phyloP scores from a whole-genome alignment of 2,329 filamentous ascomycete genomes.

The Colletotrichum filicis region DNA sequence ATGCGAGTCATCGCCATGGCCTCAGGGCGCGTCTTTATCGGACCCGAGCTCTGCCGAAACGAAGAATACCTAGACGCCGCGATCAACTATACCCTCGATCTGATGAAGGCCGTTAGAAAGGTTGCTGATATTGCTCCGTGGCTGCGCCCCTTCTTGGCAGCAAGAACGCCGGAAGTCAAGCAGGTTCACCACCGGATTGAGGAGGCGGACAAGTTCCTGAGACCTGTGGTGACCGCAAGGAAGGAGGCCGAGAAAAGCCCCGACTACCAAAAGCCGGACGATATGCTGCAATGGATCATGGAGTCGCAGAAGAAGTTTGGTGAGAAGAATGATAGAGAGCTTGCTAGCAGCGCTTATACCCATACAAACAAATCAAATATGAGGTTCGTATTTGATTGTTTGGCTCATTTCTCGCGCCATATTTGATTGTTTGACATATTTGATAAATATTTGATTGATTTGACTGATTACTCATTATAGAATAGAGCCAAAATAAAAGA shows the following conservation, averaged over 20 bases:
- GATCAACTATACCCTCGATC: constrained; percentile 59
- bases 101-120: constrained; percentile 48
- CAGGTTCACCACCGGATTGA: constrained; percentile 44
- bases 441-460: too few species aligned
- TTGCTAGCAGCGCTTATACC: too few species aligned
- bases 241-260: constrained; percentile 29
- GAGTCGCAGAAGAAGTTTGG: constrained; percentile 49
- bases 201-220: constrained; percentile 48
- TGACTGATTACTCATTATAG: too few species aligned
- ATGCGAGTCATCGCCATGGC: constrained; percentile 58
- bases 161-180: constrained; percentile 47
- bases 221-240: constrained; percentile 47
- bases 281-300: constrained; percentile 60
- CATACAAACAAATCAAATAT: too few species aligned
- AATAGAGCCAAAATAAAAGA: too few species aligned
- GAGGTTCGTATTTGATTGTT: too few species aligned
- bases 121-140: constrained; percentile 40
- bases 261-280: constrained; percentile 49
- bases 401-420: too few species aligned
- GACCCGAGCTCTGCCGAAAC: constrained; percentile 55
- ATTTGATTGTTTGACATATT: too few species aligned
- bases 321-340: constrained; percentile 44
- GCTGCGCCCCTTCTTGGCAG: constrained; percentile 46
- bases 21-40: constrained; percentile 59
- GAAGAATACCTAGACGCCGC: constrained; percentile 57